These are phyloP conservation scores for Emiliania huxleyi DNA, from an alignment of 78 protist species.

Conservation along the genomic window DNA sequence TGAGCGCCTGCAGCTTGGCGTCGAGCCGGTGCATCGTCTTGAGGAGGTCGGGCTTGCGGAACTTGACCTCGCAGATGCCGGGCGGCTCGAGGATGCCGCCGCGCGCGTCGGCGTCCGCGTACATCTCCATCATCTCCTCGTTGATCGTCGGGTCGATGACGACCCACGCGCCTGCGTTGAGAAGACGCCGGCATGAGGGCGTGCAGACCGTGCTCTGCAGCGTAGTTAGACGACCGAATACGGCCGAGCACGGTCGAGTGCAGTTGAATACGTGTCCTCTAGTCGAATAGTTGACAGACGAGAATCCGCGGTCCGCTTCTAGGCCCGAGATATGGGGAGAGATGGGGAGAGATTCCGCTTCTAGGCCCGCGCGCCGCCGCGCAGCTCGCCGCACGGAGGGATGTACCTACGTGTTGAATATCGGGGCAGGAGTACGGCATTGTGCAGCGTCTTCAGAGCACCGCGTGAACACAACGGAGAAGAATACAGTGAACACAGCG, in stretches of 20 bases:
- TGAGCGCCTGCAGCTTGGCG: slow-evolving; percentile 13
- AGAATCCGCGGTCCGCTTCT: too few relatives aligned
- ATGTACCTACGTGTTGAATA: slow-evolving; percentile 60
- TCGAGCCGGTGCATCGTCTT: slow-evolving; percentile 81
- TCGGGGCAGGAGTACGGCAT: slow-evolving; percentile 86
- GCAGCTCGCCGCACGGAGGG: slow-evolving; percentile 67
- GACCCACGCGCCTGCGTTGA: slow-evolving; percentile 98
- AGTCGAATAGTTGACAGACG: too few relatives aligned
- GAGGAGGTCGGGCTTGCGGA: slow-evolving; percentile 61
- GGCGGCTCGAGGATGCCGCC: slow-evolving; percentile 95
- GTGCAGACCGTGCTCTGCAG: too few relatives aligned
- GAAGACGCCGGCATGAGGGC: too few relatives aligned
- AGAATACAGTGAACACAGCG: too few relatives aligned
- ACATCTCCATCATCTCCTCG: slow-evolving; percentile 89
- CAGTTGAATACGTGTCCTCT: too few relatives aligned
- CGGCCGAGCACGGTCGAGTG: too few relatives aligned
- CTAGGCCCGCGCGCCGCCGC: slow-evolving; percentile 8
- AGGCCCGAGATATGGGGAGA: too few relatives aligned
- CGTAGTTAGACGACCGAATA: too few relatives aligned
- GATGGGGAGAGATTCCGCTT: too few relatives aligned
- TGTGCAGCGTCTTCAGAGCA: too few relatives aligned
- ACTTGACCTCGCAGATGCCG: slow-evolving; percentile 87
- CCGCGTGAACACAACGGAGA: too few relatives aligned
- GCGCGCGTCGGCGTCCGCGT: slow-evolving; percentile 76
- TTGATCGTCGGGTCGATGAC: slow-evolving; percentile 93